Base-by-base conservation (phyloP, 164 flowering plant genomes). In the Santalum album region DNA sequence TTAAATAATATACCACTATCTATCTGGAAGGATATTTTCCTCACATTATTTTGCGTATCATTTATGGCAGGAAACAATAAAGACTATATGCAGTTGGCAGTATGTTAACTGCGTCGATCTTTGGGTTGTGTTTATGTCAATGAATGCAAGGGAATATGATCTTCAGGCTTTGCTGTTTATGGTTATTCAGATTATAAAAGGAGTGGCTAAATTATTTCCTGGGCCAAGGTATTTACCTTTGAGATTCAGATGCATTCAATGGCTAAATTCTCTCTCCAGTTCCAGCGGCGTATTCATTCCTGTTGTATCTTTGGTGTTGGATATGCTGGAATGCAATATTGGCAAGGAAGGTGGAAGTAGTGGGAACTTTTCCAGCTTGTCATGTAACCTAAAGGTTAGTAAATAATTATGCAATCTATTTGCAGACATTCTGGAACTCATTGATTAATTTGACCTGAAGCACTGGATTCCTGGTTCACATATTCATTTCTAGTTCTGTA, bases 201-300 rank as follows among this genome's bases (percentile, higher is more conserved):
- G 96, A 56, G 72, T 87, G 20, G 83, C 78, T 54, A 50, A 65
- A 62, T 72, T 90, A 43, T 90, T 90, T 70, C 79, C 84, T 44
- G 97, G 84, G 20, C 83, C 81, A 43, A 80, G 87, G 65, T 84
- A 83, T 68, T 56, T 94, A 43, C 97, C 96, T 36, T 58, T 94
- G 62, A 80, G 89, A 61, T 48, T 81, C 21, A 94, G 75, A 71
- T 83, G 96, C 71, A 65, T 87, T 48, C 84, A 81, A 47, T 85
- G 94, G 99, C 74, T 90, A 51, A 94, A 87, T 69, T 57, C 69
- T 49, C 90, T 94, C 54, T 83, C 96, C 26, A 55, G 62, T 74
- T 73, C 95, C 20, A 83, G 81, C 61, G 79, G 84, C 22, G 63
- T 75, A 52, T 94, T 94, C 70, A 77, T 94, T 53, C 99, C 99